phyloP scores from a whole-genome alignment of 192 early-diverging fungal genomes.

The Gigaspora rosea region DNA sequence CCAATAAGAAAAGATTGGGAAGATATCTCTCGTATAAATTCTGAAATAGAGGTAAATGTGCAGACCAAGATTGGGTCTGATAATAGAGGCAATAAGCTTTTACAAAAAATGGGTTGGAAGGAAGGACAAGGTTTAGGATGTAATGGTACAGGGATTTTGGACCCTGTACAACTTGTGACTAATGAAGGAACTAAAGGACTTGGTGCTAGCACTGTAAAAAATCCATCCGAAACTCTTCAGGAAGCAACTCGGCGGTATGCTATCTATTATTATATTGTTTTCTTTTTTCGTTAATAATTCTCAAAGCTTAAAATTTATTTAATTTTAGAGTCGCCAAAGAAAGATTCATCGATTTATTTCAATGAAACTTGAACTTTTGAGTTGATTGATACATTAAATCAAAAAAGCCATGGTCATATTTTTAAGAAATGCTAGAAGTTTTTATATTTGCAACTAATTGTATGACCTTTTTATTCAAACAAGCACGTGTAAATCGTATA shows the following conservation, averaged over 20 bases:
- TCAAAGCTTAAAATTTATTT: neutral
- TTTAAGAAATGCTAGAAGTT: no score
- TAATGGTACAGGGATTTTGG: slow-evolving; percentile 47
- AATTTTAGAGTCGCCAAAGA: slow-evolving; percentile 23
- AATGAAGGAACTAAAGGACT: slow-evolving; percentile 28
- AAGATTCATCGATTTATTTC: slow-evolving; percentile 31
- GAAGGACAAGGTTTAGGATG: slow-evolving; percentile 64
- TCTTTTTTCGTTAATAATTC: neutral
- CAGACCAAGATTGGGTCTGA: slow-evolving; percentile 29
- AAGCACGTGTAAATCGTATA: no score
- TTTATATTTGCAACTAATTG: no score
- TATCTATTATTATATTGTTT: neutral
- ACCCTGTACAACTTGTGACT: slow-evolving; percentile 46
- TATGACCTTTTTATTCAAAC: no score
- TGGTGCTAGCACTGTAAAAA: slow-evolving; percentile 13
- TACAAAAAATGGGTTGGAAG: slow-evolving; percentile 72
- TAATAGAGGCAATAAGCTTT: slow-evolving; percentile 62
- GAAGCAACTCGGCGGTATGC: slow-evolving; percentile 28
- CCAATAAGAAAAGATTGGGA: slow-evolving; percentile 28
- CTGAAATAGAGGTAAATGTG: neutral
- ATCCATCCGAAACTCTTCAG: slow-evolving; percentile 18
- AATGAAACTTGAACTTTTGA: neutral
- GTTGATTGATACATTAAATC: no score
- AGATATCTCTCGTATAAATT: neutral
- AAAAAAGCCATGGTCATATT: no score